These are phyloP conservation scores for Nakazawaea wyomingensis DNA, from an alignment of 805 yeast species.

Conservation along the genomic window DNA sequence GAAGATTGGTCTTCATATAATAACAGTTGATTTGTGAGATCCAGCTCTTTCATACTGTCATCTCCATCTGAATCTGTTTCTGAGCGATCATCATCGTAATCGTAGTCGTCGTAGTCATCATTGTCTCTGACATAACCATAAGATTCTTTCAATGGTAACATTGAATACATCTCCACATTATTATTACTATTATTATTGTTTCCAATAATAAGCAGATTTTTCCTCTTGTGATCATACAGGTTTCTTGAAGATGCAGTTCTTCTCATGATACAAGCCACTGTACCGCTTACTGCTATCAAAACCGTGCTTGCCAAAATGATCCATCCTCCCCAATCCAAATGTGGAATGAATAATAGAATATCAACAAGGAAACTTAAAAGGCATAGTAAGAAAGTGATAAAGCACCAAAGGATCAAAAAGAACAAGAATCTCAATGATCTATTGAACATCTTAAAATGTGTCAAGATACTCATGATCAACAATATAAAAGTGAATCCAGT, in stretches of 20 bases:
- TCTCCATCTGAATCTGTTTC: conserved; percentile 5
- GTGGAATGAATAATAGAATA: conserved; percentile 69
- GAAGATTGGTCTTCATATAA: conserved; percentile 9
- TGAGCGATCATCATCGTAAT: background rate
- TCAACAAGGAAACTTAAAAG: conserved; percentile 79
- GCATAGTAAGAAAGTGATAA: conserved; percentile 65
- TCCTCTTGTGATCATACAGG: conserved; percentile 19
- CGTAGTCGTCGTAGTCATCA: background rate
- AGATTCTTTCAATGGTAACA: conserved; percentile 9
- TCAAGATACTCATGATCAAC: conserved; percentile 32
- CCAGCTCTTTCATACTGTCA: conserved; percentile 3
- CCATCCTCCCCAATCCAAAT: conserved; percentile 85
- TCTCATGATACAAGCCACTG: conserved; percentile 67
- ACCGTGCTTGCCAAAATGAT: conserved; percentile 65
- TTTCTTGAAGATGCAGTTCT: conserved; percentile 54
- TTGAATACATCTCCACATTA: conserved; percentile 8
- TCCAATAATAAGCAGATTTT: no score
- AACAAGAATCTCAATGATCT: conserved; percentile 40
- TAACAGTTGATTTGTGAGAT: conserved; percentile 1
- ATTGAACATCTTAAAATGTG: conserved; percentile 31
- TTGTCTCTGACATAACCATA: conserved; percentile 16
- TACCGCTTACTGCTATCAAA: conserved; percentile 55
- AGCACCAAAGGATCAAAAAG: conserved; percentile 49
- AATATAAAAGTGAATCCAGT: conserved; percentile 48
- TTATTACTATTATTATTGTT: no score